Percentiles rank a stretch among this genome's conserved stretches.
These are phyloP conservation scores for Hirschfeldia incana DNA, from an alignment of 345 rosid species.

Conservation along the genomic window DNA sequence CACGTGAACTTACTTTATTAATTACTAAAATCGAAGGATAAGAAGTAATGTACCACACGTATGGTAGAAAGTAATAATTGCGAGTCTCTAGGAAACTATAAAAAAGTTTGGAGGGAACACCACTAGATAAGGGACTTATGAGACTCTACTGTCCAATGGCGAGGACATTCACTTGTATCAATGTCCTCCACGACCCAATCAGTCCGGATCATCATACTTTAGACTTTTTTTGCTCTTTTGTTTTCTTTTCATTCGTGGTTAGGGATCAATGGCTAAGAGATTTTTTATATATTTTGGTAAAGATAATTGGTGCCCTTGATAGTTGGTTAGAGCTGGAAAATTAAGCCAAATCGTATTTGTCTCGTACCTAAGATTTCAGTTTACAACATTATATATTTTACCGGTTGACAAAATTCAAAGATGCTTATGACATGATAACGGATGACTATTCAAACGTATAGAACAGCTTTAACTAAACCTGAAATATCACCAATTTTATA, in stretches of 20 bases:
- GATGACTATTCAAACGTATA: background rate
- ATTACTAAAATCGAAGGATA: background rate
- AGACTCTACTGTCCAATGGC: slow-evolving; percentile 16
- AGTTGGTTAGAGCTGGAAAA: background rate
- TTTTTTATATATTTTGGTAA: slow-evolving; percentile 2
- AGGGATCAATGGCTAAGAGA: background rate
- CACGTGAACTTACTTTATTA: slow-evolving; percentile 27
- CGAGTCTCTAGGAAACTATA: slow-evolving; percentile 16
- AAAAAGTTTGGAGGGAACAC: slow-evolving; percentile 1
- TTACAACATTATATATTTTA: background rate
- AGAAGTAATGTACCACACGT: background rate
- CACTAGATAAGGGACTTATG: slow-evolving; percentile 14
- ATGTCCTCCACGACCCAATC: slow-evolving; percentile 29
- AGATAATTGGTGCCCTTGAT: slow-evolving; percentile 2
- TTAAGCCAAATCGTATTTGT: background rate
- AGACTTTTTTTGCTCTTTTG: background rate
- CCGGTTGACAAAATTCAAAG: background rate
- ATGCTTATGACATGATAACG: background rate
- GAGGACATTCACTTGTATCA: slow-evolving; percentile 25
- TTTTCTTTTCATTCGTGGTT: slow-evolving; percentile 1
- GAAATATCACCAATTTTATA: background rate
- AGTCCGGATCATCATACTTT: slow-evolving; percentile 3
- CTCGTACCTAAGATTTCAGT: background rate
- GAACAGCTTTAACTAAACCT: background rate
- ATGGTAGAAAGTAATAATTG: background rate